Base-by-base conservation (phyloP, 192 early-diverging fungal species). In the Linderina pennispora region DNA sequence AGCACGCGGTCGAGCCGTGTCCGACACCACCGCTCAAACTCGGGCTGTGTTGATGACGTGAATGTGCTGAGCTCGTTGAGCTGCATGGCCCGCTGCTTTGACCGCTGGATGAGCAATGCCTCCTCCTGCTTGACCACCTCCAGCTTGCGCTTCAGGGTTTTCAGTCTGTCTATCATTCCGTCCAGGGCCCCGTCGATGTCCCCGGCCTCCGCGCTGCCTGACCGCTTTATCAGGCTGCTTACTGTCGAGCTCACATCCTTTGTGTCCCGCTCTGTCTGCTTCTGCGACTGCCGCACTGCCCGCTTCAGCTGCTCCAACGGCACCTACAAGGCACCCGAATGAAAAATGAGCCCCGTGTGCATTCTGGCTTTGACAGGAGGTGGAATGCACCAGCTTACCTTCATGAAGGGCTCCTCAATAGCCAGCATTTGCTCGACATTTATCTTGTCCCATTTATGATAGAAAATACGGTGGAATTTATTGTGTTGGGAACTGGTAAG, bases 321-420 rank as follows among this genome's bases (percentile, higher is more conserved):
- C n/a, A 88, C 87, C 86, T 91, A 58, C 24, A 43, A n/a, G n/a
- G 38, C n/a, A n/a, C n/a, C n/a, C n/a, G n/a, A n/a, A n/a, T n/a
- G n/a, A n/a, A n/a, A n/a, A n/a, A n/a, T n/a, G n/a, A n/a, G n/a
- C n/a, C n/a, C n/a, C n/a, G n/a, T n/a, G n/a, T n/a, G n/a, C n/a
- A n/a, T n/a, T n/a, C n/a, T n/a, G n/a, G n/a, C n/a, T n/a, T n/a
- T n/a, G n/a, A n/a, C n/a, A n/a, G n/a, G n/a, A n/a, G n/a, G n/a
- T n/a, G n/a, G n/a, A n/a, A n/a, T n/a, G n/a, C n/a, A n/a, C n/a
- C n/a, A n/a, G n/a, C 50, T 35, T 73, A 87, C 94, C 82, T 92
- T 94, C 37, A 99, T 76, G 45, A 99, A 86, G 1, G 93, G 83
- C 62, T 94, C 88, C 71, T 99, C 97, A 24, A 99, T 79, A 23